phyloP scores from a whole-genome alignment of 176 grass and related monocot species.

The maize (Zea mays) region DNA sequence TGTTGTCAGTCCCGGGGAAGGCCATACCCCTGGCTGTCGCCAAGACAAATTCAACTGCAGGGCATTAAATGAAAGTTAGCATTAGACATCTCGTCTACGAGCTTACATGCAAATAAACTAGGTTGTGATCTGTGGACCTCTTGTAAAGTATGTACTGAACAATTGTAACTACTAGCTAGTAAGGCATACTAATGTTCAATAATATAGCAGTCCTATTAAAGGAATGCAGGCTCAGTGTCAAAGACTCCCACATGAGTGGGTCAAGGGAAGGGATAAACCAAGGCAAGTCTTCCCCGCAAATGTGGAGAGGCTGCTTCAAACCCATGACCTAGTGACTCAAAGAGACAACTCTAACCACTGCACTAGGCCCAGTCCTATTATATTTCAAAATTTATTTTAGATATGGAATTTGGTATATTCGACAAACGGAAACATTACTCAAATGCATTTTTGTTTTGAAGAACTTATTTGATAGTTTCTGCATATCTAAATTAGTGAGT shows the following conservation, averaged over 20 bases:
- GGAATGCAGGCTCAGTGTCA: too few species aligned
- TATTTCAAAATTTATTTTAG: neutral
- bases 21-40: too few species aligned
- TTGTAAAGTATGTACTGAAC: neutral
- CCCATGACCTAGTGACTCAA: too few species aligned
- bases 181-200: neutral
- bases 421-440: neutral
- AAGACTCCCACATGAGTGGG: too few species aligned
- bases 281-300: too few species aligned
- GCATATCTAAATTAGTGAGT: slow-evolving; percentile 1
- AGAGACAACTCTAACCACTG: too few species aligned
- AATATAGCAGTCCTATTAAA: too few species aligned
- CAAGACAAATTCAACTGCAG: too few species aligned
- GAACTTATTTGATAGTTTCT: neutral
- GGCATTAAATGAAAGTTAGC: too few species aligned
- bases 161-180: neutral
- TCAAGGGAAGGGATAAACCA: too few species aligned
- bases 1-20: neutral
- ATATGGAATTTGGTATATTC: neutral
- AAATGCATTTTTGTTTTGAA: neutral
- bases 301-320: too few species aligned
- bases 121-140: neutral
- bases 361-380: too few species aligned
- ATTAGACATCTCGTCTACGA: neutral
- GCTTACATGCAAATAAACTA: slow-evolving; percentile 18